Percentiles rank a stretch among this genome's conserved stretches.
Conservation (phyloP, 257 asterid genomes). For the Solanum dulcamara region DNA sequence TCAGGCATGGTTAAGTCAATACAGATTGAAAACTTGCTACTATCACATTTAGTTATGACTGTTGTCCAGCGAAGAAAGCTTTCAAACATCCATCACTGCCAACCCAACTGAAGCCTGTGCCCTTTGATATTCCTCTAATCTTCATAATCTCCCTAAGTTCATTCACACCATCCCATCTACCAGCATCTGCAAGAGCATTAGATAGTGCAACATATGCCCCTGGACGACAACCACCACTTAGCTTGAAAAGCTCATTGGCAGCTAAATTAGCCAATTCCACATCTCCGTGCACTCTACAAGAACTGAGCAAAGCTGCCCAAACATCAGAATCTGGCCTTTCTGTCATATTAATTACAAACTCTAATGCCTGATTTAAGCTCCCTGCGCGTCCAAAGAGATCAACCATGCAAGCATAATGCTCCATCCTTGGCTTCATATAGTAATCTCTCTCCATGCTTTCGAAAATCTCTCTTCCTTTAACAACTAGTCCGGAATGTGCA, state of each 20-base stretch:
- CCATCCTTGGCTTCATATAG: constrained; percentile 74
- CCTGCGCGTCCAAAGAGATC: constrained; percentile 89
- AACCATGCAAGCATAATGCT: constrained; percentile 84
- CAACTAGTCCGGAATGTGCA: constrained; percentile 73
- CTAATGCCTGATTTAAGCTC: constrained; percentile 46
- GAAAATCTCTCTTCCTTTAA: constrained; percentile 52
- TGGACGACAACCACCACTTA: constrained; percentile 33
- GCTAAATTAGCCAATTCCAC: constrained; percentile 74
- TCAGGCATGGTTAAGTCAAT: neutral
- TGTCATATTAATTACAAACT: constrained; percentile 52
- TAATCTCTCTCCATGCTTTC: constrained; percentile 44
- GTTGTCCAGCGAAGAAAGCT: constrained; percentile 57
- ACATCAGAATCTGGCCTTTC: constrained; percentile 68
- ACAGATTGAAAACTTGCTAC: neutral
- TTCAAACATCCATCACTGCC: constrained; percentile 51
- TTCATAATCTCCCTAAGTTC: constrained; percentile 83
- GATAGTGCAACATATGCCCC: constrained; percentile 82
- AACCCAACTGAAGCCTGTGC: constrained; percentile 86
- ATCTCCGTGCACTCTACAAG: constrained; percentile 68
- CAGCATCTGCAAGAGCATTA: constrained; percentile 76
- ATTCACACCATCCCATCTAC: constrained; percentile 77
- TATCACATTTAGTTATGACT: neutral
- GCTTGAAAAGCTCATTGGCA: constrained; percentile 66
- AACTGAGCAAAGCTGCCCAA: constrained; percentile 84
- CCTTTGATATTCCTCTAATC: constrained; percentile 63